These are phyloP conservation scores for Actinomortierella ambigua DNA, from an alignment of 371 early-diverging fungal species.

Conservation along the genomic window DNA sequence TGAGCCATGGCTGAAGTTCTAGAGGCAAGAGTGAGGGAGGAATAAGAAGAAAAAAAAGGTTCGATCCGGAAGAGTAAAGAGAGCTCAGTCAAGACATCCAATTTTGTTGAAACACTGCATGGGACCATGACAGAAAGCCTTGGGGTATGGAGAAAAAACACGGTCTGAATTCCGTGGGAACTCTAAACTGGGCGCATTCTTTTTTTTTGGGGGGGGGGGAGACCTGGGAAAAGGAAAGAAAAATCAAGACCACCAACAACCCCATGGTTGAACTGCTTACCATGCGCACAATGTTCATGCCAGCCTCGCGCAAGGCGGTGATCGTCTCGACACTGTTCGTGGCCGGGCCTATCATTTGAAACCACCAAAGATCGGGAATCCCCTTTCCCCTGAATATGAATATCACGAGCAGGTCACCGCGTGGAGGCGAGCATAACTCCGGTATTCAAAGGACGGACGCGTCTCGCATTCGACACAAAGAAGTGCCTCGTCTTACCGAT, in stretches of 20 bases:
- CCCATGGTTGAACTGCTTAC: slow-evolving; percentile 9
- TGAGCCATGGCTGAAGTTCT: slow-evolving; percentile 92
- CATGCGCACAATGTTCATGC: slow-evolving; percentile 95
- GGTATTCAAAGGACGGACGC: too few relatives aligned
- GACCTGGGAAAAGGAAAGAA: background rate
- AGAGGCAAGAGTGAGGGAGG: background rate
- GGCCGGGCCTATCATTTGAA: slow-evolving; percentile 57
- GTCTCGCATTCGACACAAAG: too few relatives aligned
- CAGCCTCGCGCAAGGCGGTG: slow-evolving; percentile 82
- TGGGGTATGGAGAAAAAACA: too few relatives aligned
- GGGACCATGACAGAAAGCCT: too few relatives aligned
- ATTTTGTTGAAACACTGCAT: too few relatives aligned
- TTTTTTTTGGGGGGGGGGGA: background rate
- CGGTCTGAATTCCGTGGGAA: too few relatives aligned
- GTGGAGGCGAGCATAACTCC: too few relatives aligned
- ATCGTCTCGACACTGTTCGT: slow-evolving; percentile 83
- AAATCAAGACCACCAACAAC: background rate
- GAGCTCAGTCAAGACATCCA: too few relatives aligned
- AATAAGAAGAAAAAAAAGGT: background rate
- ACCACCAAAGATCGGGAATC: too few relatives aligned
- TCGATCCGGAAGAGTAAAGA: too few relatives aligned
- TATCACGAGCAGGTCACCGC: background rate
- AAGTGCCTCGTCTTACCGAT: too few relatives aligned
- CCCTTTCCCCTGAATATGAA: too few relatives aligned
- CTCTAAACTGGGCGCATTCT: background rate